phyloP scores from a whole-genome alignment of 768 basidiomycete species.

The Pulveroboletus frians region DNA sequence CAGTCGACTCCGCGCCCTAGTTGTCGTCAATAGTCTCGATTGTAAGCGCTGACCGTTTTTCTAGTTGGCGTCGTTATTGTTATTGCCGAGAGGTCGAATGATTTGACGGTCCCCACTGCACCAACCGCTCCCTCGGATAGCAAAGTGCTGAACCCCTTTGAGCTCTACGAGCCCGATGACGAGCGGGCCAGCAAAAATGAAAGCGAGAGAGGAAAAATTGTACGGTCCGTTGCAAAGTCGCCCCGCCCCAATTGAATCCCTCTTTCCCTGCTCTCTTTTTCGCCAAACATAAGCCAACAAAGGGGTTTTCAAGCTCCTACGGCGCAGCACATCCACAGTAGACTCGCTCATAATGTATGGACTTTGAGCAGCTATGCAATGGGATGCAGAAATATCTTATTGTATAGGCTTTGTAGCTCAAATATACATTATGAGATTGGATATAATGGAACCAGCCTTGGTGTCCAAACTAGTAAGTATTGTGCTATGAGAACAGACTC shows the following conservation, averaged over 20 bases:
- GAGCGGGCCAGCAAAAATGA: conserved; percentile 6
- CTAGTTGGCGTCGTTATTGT: conserved; percentile 8
- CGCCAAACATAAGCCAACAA: conserved; percentile 28
- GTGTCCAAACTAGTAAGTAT: no score
- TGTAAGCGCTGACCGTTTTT: conserved; percentile 15
- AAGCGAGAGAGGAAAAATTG: conserved; percentile 12
- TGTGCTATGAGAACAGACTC: no score
- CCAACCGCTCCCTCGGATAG: neutral
- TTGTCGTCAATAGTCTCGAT: conserved; percentile 13
- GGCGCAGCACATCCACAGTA: no score
- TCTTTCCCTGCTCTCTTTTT: conserved; percentile 15
- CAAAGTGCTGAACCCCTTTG: conserved; percentile 2
- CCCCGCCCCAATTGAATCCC: conserved; percentile 10
- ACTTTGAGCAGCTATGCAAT: no score
- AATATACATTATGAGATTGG: no score
- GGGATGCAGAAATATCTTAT: no score
- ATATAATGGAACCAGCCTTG: no score
- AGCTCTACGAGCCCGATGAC: conserved; percentile 17
- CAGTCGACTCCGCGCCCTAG: conserved; percentile 4
- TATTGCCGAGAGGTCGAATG: neutral
- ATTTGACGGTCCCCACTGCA: conserved; percentile 2
- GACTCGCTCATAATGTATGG: no score
- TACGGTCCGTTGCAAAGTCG: conserved; percentile 19
- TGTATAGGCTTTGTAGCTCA: no score
- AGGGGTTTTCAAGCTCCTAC: conserved; percentile 20